Evolutionary conservation across 1,139 yeast genomes (phyloP).

Genomic region (Entelexis sorbosivorans): DNA sequence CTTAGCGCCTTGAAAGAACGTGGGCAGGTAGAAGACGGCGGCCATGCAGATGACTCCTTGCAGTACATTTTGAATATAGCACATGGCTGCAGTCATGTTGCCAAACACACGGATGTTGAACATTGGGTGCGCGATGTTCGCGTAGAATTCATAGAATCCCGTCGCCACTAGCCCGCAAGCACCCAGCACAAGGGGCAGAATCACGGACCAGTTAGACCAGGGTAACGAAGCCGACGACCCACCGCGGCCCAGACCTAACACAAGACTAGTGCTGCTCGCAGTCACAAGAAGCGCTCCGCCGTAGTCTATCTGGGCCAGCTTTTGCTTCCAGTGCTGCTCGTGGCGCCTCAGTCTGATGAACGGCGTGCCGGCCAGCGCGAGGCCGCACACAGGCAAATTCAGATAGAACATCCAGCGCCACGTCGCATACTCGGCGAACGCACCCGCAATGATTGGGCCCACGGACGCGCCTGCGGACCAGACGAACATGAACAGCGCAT

Average conservation of each 20-base stretch:
- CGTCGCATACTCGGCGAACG: conserved; percentile 41
- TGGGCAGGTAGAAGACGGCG: conserved; percentile 37
- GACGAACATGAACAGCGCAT: conserved; percentile 38
- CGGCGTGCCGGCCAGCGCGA: conserved; percentile 39
- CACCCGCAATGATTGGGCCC: conserved; percentile 66
- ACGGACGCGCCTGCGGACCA: conserved; percentile 49
- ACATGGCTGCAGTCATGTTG: conserved; percentile 31
- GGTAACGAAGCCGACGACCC: conserved; percentile 33
- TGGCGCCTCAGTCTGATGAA: conserved; percentile 45
- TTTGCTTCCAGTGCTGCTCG: conserved; percentile 34
- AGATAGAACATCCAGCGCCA: conserved; percentile 79
- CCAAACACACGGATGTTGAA: conserved; percentile 37
- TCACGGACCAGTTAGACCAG: conserved; percentile 47
- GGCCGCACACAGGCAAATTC: conserved; percentile 58
- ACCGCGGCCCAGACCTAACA: conserved; percentile 44
- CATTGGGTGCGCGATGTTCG: conserved; percentile 37
- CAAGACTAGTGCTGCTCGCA: conserved; percentile 34
- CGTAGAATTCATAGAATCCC: conserved; percentile 36
- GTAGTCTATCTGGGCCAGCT: conserved; percentile 40
- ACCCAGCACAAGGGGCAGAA: conserved; percentile 44
- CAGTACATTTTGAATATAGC: conserved; percentile 32
- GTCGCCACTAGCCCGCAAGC: conserved; percentile 37
- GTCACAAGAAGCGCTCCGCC: conserved; percentile 27
- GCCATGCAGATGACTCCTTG: conserved; percentile 38
- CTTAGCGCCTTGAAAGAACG: conserved; percentile 46